Evolutionary conservation across 108 stramenopile genomes (phyloP).

Genomic region (Nitzschia inconspicua): DNA sequence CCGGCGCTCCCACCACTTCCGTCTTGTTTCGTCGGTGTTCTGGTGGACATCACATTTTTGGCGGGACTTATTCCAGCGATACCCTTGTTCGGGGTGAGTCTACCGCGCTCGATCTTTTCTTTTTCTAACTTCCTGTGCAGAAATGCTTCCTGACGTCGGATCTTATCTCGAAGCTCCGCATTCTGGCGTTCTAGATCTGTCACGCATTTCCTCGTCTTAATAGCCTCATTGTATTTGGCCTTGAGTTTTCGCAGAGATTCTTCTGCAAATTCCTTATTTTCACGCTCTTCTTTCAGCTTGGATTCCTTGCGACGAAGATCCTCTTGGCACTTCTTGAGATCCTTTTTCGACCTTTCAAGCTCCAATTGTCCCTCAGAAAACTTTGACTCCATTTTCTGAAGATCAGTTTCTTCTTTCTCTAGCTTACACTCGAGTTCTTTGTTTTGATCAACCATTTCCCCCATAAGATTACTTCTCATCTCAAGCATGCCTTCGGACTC

Average conservation of each 20-base stretch:
- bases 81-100: conserved; percentile 1
- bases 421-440: conserved; percentile 18
- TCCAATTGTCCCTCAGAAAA: conserved; percentile 2
- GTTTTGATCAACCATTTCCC: conserved; percentile 41
- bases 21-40: conserved; percentile 3
- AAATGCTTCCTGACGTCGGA: conserved; percentile 49
- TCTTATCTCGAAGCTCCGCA: conserved; percentile 47
- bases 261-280: conserved; percentile 12
- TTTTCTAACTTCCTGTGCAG: conserved; percentile 45
- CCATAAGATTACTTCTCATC: conserved; percentile 23
- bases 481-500: conserved; percentile 10
- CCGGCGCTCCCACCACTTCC: background rate
- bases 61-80: background rate
- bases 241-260: conserved; percentile 6
- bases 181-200: conserved; percentile 52
- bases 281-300: conserved; percentile 22
- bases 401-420: conserved; percentile 14
- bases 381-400: conserved; percentile 8
- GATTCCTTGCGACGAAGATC: conserved; percentile 8
- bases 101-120: conserved; percentile 29
- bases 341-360: background rate
- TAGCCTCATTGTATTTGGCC: conserved; percentile 10
- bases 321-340: conserved; percentile 1
- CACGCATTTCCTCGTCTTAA: conserved; percentile 10
- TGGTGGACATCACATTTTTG: background rate